Percentiles rank a stretch among this genome's conserved stretches.
Evolutionary conservation across 257 asterid species (phyloP).

Genomic region (Przewalskia tangutica): DNA sequence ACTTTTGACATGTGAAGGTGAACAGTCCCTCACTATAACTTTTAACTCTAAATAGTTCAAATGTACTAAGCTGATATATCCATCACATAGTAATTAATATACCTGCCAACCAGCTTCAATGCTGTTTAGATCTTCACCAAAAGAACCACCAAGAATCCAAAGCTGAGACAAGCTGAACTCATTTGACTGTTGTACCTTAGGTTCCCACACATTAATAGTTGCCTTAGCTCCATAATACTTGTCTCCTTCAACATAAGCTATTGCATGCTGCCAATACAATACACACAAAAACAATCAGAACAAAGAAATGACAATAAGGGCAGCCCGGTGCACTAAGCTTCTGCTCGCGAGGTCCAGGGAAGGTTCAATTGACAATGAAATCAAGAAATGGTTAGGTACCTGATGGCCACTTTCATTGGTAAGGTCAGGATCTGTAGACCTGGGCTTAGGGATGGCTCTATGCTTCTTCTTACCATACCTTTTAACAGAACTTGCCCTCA

Average conservation of each 20-base stretch:
- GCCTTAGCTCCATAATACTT: slow-evolving; percentile 74
- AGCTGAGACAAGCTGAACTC: slow-evolving; percentile 85
- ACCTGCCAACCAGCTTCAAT: slow-evolving; percentile 98
- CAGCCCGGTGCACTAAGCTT: too few relatives aligned
- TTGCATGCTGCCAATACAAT: slow-evolving; percentile 51
- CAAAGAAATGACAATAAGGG: background rate
- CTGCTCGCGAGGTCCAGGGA: too few relatives aligned
- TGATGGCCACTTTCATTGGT: slow-evolving; percentile 72
- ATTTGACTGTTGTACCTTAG: slow-evolving; percentile 67
- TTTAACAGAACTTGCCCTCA: slow-evolving; percentile 77
- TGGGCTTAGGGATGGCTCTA: slow-evolving; percentile 46
- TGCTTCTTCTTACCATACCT: slow-evolving; percentile 71
- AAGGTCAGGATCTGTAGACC: slow-evolving; percentile 69
- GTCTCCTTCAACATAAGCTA: slow-evolving; percentile 78
- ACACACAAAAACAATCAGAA: background rate
- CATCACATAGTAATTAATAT: background rate
- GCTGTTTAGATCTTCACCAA: slow-evolving; percentile 85
- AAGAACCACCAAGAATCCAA: slow-evolving; percentile 83
- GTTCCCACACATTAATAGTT: slow-evolving; percentile 83
- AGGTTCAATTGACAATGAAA: too few relatives aligned
- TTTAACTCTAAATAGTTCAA: background rate
- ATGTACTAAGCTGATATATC: background rate
- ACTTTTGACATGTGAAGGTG: background rate
- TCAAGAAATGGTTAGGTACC: slow-evolving; percentile 35
- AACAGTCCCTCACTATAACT: background rate